A percentile compares a stretch with the other conserved stretches of the same genome.
Conservation (phyloP, 129 eudicot genomes). For the Sambucus nigra region DNA sequence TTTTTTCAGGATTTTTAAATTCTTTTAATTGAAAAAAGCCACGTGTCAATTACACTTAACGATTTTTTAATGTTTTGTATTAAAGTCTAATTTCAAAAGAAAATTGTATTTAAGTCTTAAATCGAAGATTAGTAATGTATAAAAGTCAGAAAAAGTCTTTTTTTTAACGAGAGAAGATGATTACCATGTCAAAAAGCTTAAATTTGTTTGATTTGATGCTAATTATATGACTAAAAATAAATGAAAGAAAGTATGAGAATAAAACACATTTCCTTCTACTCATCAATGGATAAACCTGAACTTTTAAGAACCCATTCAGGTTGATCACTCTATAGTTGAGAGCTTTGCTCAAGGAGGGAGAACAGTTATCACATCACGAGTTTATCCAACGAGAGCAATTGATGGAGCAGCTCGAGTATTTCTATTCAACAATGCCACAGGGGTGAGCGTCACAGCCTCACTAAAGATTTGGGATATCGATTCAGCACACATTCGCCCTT, state of each 20-base stretch:
- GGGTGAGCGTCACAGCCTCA: conserved; percentile 43
- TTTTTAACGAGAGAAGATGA: too few species aligned
- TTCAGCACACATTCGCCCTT: conserved; percentile 37
- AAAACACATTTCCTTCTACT: too few species aligned
- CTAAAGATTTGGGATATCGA: conserved; percentile 59
- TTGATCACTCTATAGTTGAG: conserved; percentile 89
- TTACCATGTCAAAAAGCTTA: neutral
- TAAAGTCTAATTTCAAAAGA: too few species aligned
- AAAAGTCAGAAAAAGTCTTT: too few species aligned
- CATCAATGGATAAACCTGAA: neutral
- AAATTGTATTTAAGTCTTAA: too few species aligned
- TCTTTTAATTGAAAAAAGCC: too few species aligned
- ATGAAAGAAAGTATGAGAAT: too few species aligned
- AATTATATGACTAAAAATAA: too few species aligned
- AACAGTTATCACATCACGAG: conserved; percentile 64
- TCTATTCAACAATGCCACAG: conserved; percentile 80
- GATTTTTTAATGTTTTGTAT: too few species aligned
- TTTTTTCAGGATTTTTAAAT: too few species aligned
- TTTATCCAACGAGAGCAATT: conserved; percentile 83
- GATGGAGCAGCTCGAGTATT: conserved; percentile 49
- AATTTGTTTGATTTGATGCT: neutral
- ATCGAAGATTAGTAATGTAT: too few species aligned
- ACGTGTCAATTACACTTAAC: too few species aligned
- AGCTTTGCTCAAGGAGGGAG: conserved; percentile 91
- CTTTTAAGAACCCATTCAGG: conserved; percentile 25